These are phyloP conservation scores for Mycena leptocephala DNA, from an alignment of 768 basidiomycete species.

Conservation along the genomic window DNA sequence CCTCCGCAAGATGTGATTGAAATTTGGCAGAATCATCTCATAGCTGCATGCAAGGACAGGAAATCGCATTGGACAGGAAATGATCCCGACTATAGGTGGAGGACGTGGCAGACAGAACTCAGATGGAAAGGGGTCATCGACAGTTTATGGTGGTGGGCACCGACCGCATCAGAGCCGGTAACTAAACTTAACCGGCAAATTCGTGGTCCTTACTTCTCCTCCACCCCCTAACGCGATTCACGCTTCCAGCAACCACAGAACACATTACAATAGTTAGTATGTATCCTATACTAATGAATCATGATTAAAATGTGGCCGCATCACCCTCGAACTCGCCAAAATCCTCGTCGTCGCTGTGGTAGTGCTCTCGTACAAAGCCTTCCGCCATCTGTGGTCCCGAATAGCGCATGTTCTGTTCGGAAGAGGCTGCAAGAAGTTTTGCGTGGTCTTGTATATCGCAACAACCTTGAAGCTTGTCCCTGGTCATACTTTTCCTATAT, in stretches of 20 bases:
- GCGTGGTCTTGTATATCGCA: no score
- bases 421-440: constrained; percentile 1
- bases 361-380: constrained; percentile 2
- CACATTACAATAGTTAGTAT: constrained; percentile 6
- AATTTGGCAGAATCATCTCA: not conserved
- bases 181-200: constrained; percentile 25
- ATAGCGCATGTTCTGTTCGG: not conserved
- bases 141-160: constrained; percentile 31
- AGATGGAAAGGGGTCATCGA: not conserved
- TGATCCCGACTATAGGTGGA: no score
- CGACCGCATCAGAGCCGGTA: constrained; percentile 20
- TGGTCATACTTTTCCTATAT: constrained; percentile 1
- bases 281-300: constrained; percentile 1
- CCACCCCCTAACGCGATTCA: not conserved
- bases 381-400: not conserved
- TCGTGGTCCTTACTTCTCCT: constrained; percentile 11
- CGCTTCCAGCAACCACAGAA: not conserved
- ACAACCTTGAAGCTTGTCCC: constrained; percentile 10
- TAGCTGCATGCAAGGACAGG: not conserved
- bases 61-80: not conserved
- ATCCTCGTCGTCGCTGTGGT: constrained; percentile 13
- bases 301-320: constrained; percentile 8
- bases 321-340: constrained; percentile 23
- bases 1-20: no score
- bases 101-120: not conserved